Evolutionary conservation across 495 filamentous ascomycete genomes (phyloP).

Genomic region (Saxispiralis lemnorum): DNA sequence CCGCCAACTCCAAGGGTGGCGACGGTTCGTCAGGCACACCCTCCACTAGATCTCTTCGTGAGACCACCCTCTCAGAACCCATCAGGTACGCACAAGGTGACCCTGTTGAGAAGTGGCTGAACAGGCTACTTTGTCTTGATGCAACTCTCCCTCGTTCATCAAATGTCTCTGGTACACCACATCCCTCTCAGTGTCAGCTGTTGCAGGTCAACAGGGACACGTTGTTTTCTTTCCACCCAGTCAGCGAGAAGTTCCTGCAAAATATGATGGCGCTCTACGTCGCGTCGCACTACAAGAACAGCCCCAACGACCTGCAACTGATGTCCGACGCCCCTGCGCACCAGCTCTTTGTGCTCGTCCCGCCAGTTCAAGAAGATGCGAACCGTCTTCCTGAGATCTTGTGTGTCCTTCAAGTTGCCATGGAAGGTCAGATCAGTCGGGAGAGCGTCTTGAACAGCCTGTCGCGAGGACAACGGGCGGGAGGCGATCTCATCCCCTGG

Average conservation of each 20-base stretch:
- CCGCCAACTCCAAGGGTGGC: slow-evolving; percentile 49
- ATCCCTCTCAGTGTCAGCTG: slow-evolving; percentile 77
- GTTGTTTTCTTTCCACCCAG: slow-evolving; percentile 91
- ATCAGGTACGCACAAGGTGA: slow-evolving; percentile 90
- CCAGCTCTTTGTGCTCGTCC: slow-evolving; percentile 86
- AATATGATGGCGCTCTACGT: slow-evolving; percentile 97
- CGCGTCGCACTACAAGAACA: slow-evolving; percentile 97
- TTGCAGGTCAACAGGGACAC: slow-evolving; percentile 92
- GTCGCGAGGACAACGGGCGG: slow-evolving; percentile 72
- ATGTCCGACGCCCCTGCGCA: slow-evolving; percentile 97
- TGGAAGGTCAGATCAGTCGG: slow-evolving; percentile 87
- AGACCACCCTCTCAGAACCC: slow-evolving; percentile 81
- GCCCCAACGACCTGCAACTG: slow-evolving; percentile 90
- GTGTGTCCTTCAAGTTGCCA: slow-evolving; percentile 82
- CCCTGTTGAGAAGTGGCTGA: slow-evolving; percentile 88
- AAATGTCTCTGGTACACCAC: slow-evolving; percentile 63
- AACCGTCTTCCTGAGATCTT: slow-evolving; percentile 78
- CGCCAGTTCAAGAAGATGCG: slow-evolving; percentile 61
- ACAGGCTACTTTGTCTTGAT: slow-evolving; percentile 82
- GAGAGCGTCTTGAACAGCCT: slow-evolving; percentile 80
- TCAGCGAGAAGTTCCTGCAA: slow-evolving; percentile 91
- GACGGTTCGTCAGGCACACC: slow-evolving; percentile 39
- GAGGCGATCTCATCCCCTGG: slow-evolving; percentile 95
- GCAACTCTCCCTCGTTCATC: slow-evolving; percentile 70
- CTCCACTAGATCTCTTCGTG: slow-evolving; percentile 64